Base-by-base conservation (phyloP, 768 basidiomycete species). In the Auricularia sp. region DNA sequence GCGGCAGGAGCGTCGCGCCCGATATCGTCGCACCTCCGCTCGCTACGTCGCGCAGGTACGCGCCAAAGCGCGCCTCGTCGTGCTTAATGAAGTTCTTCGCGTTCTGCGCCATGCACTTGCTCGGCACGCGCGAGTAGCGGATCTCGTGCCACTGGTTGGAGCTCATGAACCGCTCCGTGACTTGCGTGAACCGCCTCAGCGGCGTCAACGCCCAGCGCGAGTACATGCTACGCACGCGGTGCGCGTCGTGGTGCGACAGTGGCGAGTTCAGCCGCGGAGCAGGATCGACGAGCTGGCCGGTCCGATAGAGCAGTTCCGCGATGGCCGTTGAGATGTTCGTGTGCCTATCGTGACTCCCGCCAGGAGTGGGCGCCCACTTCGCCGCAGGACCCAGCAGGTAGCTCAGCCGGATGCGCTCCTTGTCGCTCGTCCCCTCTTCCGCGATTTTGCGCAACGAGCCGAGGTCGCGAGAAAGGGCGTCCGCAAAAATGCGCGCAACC, bases 291-390 rank as follows among this genome's bases (percentile, higher is more conserved):
- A 69, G 61, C 3, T 62, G 62, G 6, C 78, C 76, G 0, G 73
- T 69, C 3, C 75, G 72, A 66, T 80, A 79, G 14, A 90, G 75
- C 61, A 86, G 78, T 16, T 82, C 74, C 14, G 78, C 75, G 54
- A 90, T 80, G 43, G 87, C 87, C 0, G 87, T 85, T 3, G 84
- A 72, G 67, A 90, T 83, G 71, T 86, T 85, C 2, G 84, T 85
- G 64, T 79, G 75, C 10, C 81, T 79, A 68, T 90, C 88, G 64
- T 88, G 87, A 3, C 84, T 78, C 3, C 77, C 75, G 3, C 72
- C 77, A 12, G 84, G 83, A 2, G 83, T 81, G 0, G 88, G 87
- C 0, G 87, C 87, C 87, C 87, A 90, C 72, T 90, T 91, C 1
- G 79, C 79, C 1, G 81, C 86, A 16, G 88, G 79, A 6, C 82